Evolutionary conservation across 1,284 basidiomycete species (phyloP).

Genomic region (Melampsora americana): DNA sequence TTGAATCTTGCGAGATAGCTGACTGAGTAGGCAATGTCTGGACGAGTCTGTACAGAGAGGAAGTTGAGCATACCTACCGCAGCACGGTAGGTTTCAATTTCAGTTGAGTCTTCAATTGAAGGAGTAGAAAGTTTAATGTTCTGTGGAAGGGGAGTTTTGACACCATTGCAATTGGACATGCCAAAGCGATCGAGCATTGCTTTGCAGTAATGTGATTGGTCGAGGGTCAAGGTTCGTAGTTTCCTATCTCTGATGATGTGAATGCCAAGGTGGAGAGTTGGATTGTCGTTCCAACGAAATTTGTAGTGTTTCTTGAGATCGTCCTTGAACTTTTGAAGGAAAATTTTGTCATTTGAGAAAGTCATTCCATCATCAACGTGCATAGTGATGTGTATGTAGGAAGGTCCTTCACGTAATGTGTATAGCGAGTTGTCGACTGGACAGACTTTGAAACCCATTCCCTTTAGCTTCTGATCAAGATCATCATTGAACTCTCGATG

Average conservation of each 20-base stretch:
- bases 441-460: neutral
- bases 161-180: neutral
- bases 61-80: neutral
- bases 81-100: no score
- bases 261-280: neutral
- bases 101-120: no score
- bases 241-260: neutral
- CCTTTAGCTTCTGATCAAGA: neutral
- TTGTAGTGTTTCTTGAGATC: neutral
- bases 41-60: neutral
- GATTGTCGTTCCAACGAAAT: neutral
- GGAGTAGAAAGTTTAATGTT: no score
- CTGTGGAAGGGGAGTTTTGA: no score
- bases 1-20: neutral
- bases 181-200: neutral
- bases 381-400: neutral
- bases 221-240: neutral
- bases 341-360: neutral
- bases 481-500: neutral
- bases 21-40: no score
- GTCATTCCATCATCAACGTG: conserved; percentile 3
- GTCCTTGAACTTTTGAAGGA: neutral
- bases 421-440: neutral
- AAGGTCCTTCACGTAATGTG: neutral
- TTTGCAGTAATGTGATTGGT: neutral